Evolutionary conservation across 495 filamentous ascomycete species (phyloP), one percentile per base, ranked within the genome.

Genomic region (Pyrenula aspistea): DNA sequence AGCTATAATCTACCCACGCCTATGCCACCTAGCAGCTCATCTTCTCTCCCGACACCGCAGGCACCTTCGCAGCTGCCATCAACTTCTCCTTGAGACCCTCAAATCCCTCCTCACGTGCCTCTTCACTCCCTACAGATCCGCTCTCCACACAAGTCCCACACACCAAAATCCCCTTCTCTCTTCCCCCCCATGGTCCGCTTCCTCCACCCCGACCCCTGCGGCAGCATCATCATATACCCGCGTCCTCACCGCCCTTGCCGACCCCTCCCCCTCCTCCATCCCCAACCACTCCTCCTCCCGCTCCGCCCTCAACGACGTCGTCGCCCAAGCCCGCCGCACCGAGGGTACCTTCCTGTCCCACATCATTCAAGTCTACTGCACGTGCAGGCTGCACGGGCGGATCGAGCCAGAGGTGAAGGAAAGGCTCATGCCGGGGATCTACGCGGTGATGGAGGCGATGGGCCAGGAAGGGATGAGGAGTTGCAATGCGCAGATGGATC

Each of bases 281-380:
- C 59, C 60, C 3, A 64, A 67, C n/a, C 65, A 69, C 53, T 67
- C 61, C 53, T 8, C 31, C 31, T 8, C 31, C 31, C 15, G 8
- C 15, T 15, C 31, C 31, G 4, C 31, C 31, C 77, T 96, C 15
- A 85, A 82, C 53, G 89, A 91, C 56, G 83, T 88, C 56, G 86
- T 84, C 4, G 86, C 88, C 60, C 84, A 81, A 55, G 88, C 87
- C 24, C 85, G 85, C 65, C 78, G 82, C 4, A 85, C 84, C 60
- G 87, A 86, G 0, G 87, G 87, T 0, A 82, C 86, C 67, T 80
- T 88, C 69, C 76, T 93, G 65, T 84, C 83, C 63, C 80, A 83
- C 54, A 67, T 94, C 22, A 69, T 95, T 25, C 83, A 83, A 71
- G 71, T 81, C 56, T 95, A 91, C 64, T 77, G 87, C 56, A 73